Percentiles rank a stretch among this genome's conserved stretches.
phyloP scores from a whole-genome alignment of 441 rosid genomes.

The Aleurites moluccanus region DNA sequence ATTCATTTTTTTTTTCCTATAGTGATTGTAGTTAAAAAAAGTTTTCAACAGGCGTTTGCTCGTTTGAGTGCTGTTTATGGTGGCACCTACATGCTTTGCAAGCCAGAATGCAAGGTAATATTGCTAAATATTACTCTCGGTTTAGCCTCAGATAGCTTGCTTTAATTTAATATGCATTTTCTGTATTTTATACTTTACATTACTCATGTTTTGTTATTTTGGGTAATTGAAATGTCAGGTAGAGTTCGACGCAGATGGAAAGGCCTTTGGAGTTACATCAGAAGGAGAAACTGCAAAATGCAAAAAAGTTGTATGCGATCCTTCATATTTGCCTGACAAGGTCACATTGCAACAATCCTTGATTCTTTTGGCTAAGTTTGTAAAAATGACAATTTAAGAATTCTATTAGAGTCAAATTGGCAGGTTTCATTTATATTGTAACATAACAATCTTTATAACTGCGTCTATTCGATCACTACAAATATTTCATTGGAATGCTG shows the following conservation, averaged over 20 bases:
- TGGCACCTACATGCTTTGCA: conserved; percentile 86
- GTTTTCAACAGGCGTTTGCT: conserved; percentile 71
- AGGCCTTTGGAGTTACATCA: conserved; percentile 67
- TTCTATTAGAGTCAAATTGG: neutral
- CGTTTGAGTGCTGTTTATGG: conserved; percentile 89
- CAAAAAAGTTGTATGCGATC: conserved; percentile 85
- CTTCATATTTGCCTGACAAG: conserved; percentile 74
- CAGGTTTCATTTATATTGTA: neutral
- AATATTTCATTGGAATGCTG: neutral
- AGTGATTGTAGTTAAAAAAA: neutral
- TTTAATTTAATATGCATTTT: neutral
- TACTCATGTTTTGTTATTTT: neutral
- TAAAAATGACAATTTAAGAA: neutral
- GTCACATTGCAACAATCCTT: conserved; percentile 32
- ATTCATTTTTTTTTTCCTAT: neutral
- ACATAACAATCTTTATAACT: neutral
- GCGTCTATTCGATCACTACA: neutral
- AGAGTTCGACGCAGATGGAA: conserved; percentile 67
- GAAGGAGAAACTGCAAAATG: conserved; percentile 87
- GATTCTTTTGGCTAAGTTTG: neutral
- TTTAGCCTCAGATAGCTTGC: neutral
- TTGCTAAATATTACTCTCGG: neutral
- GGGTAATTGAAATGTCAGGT: conserved; percentile 40
- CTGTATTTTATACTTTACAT: neutral
- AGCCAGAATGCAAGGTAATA: conserved; percentile 77